phyloP scores from a whole-genome alignment of 1,284 basidiomycete species.

The Ceratobasidium sp. region DNA sequence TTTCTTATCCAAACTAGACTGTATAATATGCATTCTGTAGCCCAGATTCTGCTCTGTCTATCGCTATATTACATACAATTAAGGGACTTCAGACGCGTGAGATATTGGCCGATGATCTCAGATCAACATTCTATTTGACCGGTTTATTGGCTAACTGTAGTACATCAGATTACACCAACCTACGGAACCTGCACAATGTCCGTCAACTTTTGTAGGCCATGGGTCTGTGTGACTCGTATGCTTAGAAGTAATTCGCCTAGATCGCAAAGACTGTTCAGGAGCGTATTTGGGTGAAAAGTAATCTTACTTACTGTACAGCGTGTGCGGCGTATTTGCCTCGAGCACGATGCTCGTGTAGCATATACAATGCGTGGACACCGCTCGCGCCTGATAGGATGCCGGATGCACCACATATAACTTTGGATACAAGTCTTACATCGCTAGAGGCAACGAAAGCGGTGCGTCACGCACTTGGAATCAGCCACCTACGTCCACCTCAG shows the following conservation, averaged over 20 bases:
- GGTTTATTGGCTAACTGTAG: no score
- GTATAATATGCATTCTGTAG: no score
- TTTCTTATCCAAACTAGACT: no score
- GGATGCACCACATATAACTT: background rate
- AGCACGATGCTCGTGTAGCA: constrained; percentile 3
- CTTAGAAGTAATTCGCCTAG: constrained; percentile 26
- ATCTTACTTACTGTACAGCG: constrained; percentile 8
- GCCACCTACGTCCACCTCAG: constrained; percentile 36
- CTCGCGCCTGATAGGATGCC: background rate
- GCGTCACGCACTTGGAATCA: background rate
- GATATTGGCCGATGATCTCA: no score
- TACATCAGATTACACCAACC: no score
- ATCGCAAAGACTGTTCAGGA: no score
- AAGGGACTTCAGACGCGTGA: no score
- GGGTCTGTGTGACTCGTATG: constrained; percentile 5
- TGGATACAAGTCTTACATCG: background rate
- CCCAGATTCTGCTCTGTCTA: no score
- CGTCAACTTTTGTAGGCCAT: constrained; percentile 4
- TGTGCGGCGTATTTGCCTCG: constrained; percentile 13
- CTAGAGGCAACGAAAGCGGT: constrained; percentile 1
- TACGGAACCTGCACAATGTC: no score
- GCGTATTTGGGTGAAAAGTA: background rate
- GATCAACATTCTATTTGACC: no score
- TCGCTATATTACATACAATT: no score
- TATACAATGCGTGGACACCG: no score